Evolutionary conservation across 768 basidiomycete genomes (phyloP), one percentile per base, ranked within the genome.

Genomic region (Naganishia vaughanmartiniae): DNA sequence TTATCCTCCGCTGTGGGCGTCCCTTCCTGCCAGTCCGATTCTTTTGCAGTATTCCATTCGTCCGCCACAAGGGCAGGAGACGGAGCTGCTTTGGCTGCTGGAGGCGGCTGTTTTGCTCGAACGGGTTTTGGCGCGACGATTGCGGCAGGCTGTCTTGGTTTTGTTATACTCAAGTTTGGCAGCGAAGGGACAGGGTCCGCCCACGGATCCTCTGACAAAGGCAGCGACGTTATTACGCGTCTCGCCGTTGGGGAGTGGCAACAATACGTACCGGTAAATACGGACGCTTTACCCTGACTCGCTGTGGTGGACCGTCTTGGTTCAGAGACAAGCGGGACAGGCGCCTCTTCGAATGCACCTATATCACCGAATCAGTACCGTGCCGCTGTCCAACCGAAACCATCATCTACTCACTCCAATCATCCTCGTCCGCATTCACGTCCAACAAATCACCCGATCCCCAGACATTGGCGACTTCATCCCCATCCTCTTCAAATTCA

Each of bases 391-490:
- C 39, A 19, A 54, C 14, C 53, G 31, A 19, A 65, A 30, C 39
- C 31, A 45, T 17, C 14, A 54, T 21, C 26, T 66, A 84, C 89
- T 78, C 78, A 91, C 94, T 90, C 94, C 94, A 99, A 78, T 97
- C 95, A 75, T 89, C 94, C 30, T 88, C 86, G 75, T 98, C 94
- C 0, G 91, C 93, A 76, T 93, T 89, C 4, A 97, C 88, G 77
- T 99, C 93, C 79, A 97, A 95, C 69, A 97, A 80, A 80, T 97
- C 91, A n/a, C 77, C 79, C 10, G 86, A 88, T 0, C 88, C 90
- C 91, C 90, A 92, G 0, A 85, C 86, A 76, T 81, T 79, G 11
- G 83, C 84, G 4, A 83, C 85, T 71, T 88, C 88, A 2, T 89
- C 88, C 45, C 81, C 85, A 12, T 73, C 65, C 33, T 77, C 79